These are phyloP conservation scores for Ogataea zsoltii DNA, from an alignment of 805 yeast species.

Conservation along the genomic window DNA sequence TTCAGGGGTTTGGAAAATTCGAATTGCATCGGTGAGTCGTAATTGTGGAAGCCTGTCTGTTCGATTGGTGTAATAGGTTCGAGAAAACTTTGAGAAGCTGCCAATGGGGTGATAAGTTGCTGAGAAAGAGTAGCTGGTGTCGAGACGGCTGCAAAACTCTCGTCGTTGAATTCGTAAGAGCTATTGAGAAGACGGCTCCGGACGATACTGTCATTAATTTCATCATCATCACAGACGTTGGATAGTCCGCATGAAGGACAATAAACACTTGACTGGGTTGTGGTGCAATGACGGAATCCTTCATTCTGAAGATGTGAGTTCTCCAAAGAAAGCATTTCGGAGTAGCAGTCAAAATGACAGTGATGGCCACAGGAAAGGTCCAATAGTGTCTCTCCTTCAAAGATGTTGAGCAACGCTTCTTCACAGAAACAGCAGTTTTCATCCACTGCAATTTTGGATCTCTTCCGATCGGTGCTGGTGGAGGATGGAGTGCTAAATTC, in stretches of 20 bases:
- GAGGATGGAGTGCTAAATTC: conserved; percentile 9
- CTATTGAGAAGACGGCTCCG: conserved; percentile 11
- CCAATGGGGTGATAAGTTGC: conserved; percentile 10
- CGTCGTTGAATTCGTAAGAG: conserved; percentile 8
- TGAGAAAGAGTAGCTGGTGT: conserved; percentile 16
- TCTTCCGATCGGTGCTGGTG: conserved; percentile 8
- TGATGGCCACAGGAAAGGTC: conserved; percentile 45
- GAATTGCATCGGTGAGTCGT: neutral
- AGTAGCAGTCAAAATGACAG: conserved; percentile 46
- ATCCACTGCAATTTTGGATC: conserved; percentile 10
- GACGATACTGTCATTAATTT: conserved; percentile 17
- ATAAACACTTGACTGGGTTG: conserved; percentile 7
- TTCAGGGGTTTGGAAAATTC: neutral
- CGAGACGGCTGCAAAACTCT: conserved; percentile 12
- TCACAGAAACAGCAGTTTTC: conserved; percentile 44
- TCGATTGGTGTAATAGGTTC: conserved; percentile 27
- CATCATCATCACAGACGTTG: conserved; percentile 17
- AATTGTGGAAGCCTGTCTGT: conserved; percentile 15
- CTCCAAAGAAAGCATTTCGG: conserved; percentile 25
- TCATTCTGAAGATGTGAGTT: conserved; percentile 4
- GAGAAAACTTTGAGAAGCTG: conserved; percentile 5
- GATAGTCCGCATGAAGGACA: conserved; percentile 23
- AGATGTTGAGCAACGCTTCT: conserved; percentile 40
- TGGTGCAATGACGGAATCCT: neutral
- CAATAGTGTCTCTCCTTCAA: conserved; percentile 44